phyloP scores from a whole-genome alignment of 345 rosid species.

The Psidium guajava region DNA sequence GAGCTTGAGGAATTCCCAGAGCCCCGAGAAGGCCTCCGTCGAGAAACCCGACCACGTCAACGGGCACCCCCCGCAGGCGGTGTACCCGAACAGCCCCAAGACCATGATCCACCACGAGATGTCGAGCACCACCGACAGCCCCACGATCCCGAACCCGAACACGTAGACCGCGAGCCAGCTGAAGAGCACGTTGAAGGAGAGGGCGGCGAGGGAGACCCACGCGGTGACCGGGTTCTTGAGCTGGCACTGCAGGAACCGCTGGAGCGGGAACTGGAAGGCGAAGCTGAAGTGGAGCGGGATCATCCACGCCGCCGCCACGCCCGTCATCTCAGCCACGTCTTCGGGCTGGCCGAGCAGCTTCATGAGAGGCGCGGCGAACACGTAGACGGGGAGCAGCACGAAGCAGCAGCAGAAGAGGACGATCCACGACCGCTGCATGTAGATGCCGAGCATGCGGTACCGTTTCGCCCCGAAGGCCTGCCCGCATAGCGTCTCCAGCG shows the following conservation, averaged over 20 bases:
- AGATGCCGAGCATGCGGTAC: conserved; percentile 5
- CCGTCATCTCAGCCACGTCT: conserved; percentile 29
- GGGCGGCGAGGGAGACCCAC: conserved; percentile 16
- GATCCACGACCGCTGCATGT: conserved; percentile 1
- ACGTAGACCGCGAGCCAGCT: conserved; percentile 22
- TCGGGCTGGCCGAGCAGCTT: conserved; percentile 16
- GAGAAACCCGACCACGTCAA: conserved; percentile 30
- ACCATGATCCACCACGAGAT: conserved; percentile 24
- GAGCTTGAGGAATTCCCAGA: conserved; percentile 18
- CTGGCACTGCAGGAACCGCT: conserved; percentile 33
- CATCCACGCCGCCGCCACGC: conserved; percentile 18
- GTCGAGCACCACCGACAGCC: conserved; percentile 19
- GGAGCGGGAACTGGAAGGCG: conserved; percentile 29
- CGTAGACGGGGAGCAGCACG: not conserved
- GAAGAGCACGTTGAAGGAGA: conserved; percentile 7
- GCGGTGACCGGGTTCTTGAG: conserved; percentile 21
- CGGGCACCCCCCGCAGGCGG: not conserved
- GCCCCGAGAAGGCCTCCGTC: conserved; percentile 11
- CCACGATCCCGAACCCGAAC: conserved; percentile 19
- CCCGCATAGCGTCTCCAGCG: conserved; percentile 8
- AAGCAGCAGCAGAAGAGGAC: conserved; percentile 1
- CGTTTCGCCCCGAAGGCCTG: conserved; percentile 8
- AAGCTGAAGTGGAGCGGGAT: conserved; percentile 38
- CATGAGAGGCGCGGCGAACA: not conserved
- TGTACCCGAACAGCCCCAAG: conserved; percentile 4